Conservation (phyloP, 139 green algal species). For the Klebsormidium nitens region DNA sequence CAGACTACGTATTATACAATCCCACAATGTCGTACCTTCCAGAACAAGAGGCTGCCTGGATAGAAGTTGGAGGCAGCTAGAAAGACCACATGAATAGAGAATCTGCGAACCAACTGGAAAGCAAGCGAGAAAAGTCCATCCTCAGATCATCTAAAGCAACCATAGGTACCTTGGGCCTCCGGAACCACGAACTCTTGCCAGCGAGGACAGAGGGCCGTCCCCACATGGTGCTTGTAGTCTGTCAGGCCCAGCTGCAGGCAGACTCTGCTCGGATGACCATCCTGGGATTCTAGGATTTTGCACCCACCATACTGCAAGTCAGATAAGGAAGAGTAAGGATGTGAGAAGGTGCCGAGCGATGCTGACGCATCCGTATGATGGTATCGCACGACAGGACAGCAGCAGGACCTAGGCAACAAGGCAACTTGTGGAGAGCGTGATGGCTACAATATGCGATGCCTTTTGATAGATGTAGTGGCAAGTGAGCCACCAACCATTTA, state of each 20-base stretch:
- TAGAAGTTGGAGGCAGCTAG: background rate
- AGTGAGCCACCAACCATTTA: too few species aligned
- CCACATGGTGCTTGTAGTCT: background rate
- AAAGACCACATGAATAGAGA: background rate
- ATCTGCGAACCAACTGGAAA: background rate
- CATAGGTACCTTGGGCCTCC: background rate
- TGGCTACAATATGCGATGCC: too few species aligned
- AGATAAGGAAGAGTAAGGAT: background rate
- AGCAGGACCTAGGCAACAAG: too few species aligned
- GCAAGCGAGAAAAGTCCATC: background rate
- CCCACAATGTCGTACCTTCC: background rate
- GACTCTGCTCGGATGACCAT: background rate
- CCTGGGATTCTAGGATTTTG: background rate
- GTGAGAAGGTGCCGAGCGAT: too few species aligned
- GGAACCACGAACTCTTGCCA: background rate
- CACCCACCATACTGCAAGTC: background rate
- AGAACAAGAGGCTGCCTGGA: background rate
- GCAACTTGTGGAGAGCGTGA: too few species aligned
- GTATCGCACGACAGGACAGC: too few species aligned
- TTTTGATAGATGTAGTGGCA: too few species aligned
- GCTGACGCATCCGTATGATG: too few species aligned
- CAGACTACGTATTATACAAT: too few species aligned
- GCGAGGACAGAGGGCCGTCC: background rate
- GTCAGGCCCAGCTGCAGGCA: background rate
- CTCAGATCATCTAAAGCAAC: background rate